These are phyloP conservation scores for Ogataea pini DNA, from an alignment of 805 yeast genomes.

Conservation along the genomic window DNA sequence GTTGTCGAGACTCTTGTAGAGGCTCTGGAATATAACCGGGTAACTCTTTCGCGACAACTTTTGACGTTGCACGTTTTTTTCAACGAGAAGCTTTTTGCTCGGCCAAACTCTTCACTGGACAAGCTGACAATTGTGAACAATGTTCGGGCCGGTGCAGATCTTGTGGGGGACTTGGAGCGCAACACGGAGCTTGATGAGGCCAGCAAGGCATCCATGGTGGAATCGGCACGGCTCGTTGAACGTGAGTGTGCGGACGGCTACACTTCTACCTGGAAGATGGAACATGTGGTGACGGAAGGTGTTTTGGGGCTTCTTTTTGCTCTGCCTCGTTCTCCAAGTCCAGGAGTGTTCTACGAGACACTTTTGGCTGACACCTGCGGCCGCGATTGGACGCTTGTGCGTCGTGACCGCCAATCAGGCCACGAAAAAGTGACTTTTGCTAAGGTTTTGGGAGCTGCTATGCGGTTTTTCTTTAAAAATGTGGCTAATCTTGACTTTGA, in stretches of 20 bases:
- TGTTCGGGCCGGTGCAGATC: slow-evolving; percentile 42
- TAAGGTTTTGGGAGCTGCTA: slow-evolving; percentile 91
- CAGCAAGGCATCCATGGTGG: slow-evolving; percentile 30
- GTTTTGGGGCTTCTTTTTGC: slow-evolving; percentile 75
- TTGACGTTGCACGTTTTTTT: slow-evolving; percentile 73
- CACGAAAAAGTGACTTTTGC: slow-evolving; percentile 61
- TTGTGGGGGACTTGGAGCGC: slow-evolving; percentile 29
- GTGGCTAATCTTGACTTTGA: slow-evolving; percentile 73
- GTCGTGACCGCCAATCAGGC: slow-evolving; percentile 15
- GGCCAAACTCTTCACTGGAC: slow-evolving; percentile 77
- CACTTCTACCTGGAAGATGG: slow-evolving; percentile 82
- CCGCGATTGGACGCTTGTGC: slow-evolving; percentile 59
- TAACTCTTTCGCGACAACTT: slow-evolving; percentile 82
- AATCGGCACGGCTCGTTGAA: slow-evolving; percentile 38
- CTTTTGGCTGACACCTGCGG: slow-evolving; percentile 85
- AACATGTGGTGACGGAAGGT: slow-evolving; percentile 84
- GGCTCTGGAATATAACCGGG: slow-evolving; percentile 84
- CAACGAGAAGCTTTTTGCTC: slow-evolving; percentile 61
- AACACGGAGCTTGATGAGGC: slow-evolving; percentile 31
- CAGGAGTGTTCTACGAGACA: slow-evolving; percentile 77
- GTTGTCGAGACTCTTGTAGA: slow-evolving; percentile 71
- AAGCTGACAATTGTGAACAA: slow-evolving; percentile 47
- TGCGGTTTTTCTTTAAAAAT: slow-evolving; percentile 75
- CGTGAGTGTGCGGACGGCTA: slow-evolving; percentile 41
- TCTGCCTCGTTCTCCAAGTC: slow-evolving; percentile 66